Evolutionary conservation across 2,329 filamentous ascomycete species (phyloP), one percentile per base, ranked within the genome.

Genomic region (Nemania bipapillata): DNA sequence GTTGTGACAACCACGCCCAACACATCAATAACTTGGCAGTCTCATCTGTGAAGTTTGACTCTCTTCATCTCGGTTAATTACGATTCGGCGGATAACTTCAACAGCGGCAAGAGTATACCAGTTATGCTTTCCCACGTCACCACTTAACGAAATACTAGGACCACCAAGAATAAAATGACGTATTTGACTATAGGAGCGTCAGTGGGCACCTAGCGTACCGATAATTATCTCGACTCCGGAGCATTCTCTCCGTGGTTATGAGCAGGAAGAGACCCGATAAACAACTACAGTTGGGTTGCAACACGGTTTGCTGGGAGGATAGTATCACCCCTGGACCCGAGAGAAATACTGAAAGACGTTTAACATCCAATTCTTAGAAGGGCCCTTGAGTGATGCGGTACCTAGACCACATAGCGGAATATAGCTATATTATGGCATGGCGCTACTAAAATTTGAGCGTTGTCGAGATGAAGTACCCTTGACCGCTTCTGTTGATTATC

Each of bases 211-310:
- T 28, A 50, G 22, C 20, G 7, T 50, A 50, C 6, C 4, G 40
- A 45, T n/a, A 50, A 8, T 11, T 26, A 58, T 58, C 47, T 11
- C 53, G 47, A 9, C 11, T 9, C 61, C 61, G 61, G 61, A 64
- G 61, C 53, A 32, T 50, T 64, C 42, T 15, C 61, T 64, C 61
- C 61, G 53, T 4, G 15, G 22, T 26, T 28, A 5, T 24, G 55
- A 45, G 40, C n/a, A 6, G 32, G 8, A 22, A 11, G 42, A 8
- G 28, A 37, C 30, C n/a, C 32, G 40, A 40, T 28, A 37, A 4
- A 7, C 26, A 22, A 52, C 53, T 17, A 4, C 11, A 50, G 30
- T 22, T n/a, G 30, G 53, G 22, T n/a, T n/a, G n/a, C n/a, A n/a
- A 17, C n/a, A 42, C 35, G 28, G 22, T 42, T 42, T 12, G 15